phyloP scores from a whole-genome alignment of 1,284 basidiomycete species.

The Vanrija pseudolonga region DNA sequence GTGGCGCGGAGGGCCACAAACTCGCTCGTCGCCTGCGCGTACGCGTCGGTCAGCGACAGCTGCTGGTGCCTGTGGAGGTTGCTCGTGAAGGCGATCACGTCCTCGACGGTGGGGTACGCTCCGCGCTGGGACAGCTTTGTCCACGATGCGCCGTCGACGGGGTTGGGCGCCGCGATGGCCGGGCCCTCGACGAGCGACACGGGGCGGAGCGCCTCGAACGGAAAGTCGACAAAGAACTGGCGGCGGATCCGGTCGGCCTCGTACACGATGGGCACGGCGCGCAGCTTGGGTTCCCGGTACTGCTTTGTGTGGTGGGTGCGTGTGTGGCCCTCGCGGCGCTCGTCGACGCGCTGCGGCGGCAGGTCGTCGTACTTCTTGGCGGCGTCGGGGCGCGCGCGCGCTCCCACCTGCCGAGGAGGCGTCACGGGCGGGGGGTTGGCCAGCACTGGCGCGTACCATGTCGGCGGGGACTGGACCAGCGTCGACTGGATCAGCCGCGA shows the following conservation, averaged over 20 bases:
- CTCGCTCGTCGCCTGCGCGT: conserved; percentile 72
- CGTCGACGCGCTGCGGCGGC: conserved; percentile 5
- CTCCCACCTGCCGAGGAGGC: conserved; percentile 66
- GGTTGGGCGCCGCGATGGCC: conserved; percentile 53
- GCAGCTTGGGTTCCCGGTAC: conserved; percentile 54
- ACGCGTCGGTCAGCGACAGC: conserved; percentile 72
- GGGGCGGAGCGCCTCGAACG: conserved; percentile 88
- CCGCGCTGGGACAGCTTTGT: conserved; percentile 71
- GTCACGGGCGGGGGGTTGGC: conserved; percentile 82
- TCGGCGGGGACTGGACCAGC: conserved; percentile 66
- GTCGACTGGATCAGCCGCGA: conserved; percentile 73
- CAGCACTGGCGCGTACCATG: conserved; percentile 81
- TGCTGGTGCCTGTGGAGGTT: conserved; percentile 68
- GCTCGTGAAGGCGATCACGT: conserved; percentile 74
- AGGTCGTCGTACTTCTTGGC: conserved; percentile 22
- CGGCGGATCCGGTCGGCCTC: conserved; percentile 78
- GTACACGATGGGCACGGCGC: conserved; percentile 68
- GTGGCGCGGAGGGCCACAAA: conserved; percentile 82
- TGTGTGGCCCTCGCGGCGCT: not conserved
- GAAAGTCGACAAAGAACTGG: conserved; percentile 94
- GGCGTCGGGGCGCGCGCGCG: conserved; percentile 50
- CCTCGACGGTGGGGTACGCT: conserved; percentile 79
- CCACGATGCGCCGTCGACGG: conserved; percentile 65
- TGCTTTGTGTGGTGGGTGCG: conserved; percentile 32
- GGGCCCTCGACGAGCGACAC: conserved; percentile 67